Conservation (phyloP, 495 filamentous ascomycete species). For the Talaromyces proteolyticus region DNA sequence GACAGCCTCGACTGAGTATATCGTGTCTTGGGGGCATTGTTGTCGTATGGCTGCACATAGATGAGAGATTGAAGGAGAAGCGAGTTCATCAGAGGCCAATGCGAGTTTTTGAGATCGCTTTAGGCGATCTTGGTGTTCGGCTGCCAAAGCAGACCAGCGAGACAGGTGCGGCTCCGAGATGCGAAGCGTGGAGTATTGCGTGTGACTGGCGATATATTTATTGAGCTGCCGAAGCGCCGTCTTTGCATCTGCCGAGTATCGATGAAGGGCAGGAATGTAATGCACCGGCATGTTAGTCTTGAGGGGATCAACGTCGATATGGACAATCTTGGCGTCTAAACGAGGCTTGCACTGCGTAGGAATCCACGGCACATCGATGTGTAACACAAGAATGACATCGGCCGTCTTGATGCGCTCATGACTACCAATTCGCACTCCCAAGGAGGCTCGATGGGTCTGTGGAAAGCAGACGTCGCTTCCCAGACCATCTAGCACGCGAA, state of each 20-base stretch:
- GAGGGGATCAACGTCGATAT: slow-evolving; percentile 81
- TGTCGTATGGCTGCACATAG: no score
- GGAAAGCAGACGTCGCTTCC: slow-evolving; percentile 97
- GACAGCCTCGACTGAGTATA: slow-evolving; percentile 85
- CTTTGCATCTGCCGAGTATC: slow-evolving; percentile 70
- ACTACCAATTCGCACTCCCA: slow-evolving; percentile 71
- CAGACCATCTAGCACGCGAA: slow-evolving; percentile 82
- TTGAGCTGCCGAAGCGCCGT: slow-evolving; percentile 70
- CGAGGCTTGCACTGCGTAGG: slow-evolving; percentile 54
- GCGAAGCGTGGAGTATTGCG: no score
- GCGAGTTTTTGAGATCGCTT: no score
- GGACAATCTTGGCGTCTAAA: slow-evolving; percentile 59
- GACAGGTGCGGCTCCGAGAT: no score
- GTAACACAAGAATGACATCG: slow-evolving; percentile 79
- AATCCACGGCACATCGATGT: slow-evolving; percentile 79
- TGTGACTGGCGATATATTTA: no score
- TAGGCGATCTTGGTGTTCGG: no score
- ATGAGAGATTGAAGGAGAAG: no score
- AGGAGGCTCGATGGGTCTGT: slow-evolving; percentile 63
- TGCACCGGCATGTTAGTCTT: slow-evolving; percentile 84
- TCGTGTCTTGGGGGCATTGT: slow-evolving; percentile 74
- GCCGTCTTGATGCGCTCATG: slow-evolving; percentile 70
- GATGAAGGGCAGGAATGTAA: slow-evolving; percentile 66
- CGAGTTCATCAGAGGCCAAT: no score
- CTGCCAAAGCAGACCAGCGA: no score